phyloP scores from a whole-genome alignment of 2,329 filamentous ascomycete species.

The Trichoderma sp. region DNA sequence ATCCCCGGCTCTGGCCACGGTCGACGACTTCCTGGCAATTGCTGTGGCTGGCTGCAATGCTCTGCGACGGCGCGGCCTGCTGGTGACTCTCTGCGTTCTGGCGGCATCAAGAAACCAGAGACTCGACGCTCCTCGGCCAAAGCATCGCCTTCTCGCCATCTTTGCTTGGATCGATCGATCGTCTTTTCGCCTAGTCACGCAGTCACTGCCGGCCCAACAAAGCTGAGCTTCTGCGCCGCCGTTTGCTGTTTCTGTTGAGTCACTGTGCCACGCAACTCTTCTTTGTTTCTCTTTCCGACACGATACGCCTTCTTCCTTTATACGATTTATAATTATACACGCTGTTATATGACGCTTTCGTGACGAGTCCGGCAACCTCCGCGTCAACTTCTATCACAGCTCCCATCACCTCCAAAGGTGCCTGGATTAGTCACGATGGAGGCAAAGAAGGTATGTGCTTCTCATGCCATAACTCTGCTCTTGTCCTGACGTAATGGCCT shows the following conservation, averaged over 20 bases:
- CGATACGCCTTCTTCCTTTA: not conserved
- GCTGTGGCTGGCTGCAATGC: slow-evolving; percentile 5
- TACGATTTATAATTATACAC: not conserved
- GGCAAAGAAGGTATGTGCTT: slow-evolving; percentile 43
- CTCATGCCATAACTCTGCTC: not conserved
- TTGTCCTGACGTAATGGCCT: slow-evolving; percentile 13
- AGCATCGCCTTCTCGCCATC: not conserved
- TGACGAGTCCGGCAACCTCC: not conserved
- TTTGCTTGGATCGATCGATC: not conserved
- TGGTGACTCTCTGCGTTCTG: slow-evolving; percentile 1
- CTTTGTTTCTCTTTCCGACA: not conserved
- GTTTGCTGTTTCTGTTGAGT: not conserved
- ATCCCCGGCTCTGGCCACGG: not conserved
- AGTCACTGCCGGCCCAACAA: not conserved
- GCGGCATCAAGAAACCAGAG: not conserved
- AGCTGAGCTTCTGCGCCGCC: not conserved
- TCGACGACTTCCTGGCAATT: not conserved
- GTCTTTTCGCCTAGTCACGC: not conserved
- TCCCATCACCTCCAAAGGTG: not conserved
- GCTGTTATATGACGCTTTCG: slow-evolving; percentile 2
- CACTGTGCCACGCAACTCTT: not conserved
- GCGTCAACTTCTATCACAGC: slow-evolving; percentile 7
- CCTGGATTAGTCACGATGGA: slow-evolving; percentile 38
- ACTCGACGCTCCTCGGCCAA: not conserved
- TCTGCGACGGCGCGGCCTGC: not conserved